phyloP scores from a whole-genome alignment of 352 stramenopile genomes.

The Phytopythium chamaehyphon region DNA sequence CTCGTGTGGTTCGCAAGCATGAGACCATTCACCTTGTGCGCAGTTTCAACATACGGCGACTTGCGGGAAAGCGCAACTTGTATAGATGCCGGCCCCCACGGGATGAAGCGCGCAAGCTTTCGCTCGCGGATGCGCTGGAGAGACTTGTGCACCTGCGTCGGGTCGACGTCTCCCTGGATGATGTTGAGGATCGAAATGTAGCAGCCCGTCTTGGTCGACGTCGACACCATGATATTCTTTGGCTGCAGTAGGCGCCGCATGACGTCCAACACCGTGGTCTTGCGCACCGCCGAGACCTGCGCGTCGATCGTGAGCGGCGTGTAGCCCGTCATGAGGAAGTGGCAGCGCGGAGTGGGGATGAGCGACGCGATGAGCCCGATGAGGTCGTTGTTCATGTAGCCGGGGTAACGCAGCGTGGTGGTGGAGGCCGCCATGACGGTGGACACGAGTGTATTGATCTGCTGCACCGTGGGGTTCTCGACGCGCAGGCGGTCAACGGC shows the following conservation, averaged over 20 bases:
- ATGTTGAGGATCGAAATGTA: conserved; percentile 99
- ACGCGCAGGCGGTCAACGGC: conserved; percentile 94
- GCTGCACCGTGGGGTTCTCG: conserved; percentile 95
- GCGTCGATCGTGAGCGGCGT: conserved; percentile 96
- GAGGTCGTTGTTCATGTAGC: conserved; percentile 99
- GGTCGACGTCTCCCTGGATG: conserved; percentile 99
- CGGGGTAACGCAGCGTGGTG: conserved; percentile 95
- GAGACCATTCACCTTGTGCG: conserved; percentile 97
- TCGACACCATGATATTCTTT: conserved; percentile 99
- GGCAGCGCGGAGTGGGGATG: conserved; percentile 98
- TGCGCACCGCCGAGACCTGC: conserved; percentile 91
- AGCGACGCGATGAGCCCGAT: conserved; percentile 97
- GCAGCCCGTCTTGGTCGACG: conserved; percentile 93
- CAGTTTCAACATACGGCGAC: conserved; percentile 95
- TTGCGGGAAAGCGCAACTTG: conserved; percentile 98
- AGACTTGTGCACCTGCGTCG: conserved; percentile 98
- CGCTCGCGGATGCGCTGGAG: conserved; percentile 97
- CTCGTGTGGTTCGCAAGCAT: conserved; percentile 99
- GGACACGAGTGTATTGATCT: conserved; percentile 97
- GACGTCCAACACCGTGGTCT: conserved; percentile 99
- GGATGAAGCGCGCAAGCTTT: conserved; percentile 97
- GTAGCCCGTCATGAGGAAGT: conserved; percentile 99
- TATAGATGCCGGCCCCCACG: conserved; percentile 98
- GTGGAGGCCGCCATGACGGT: conserved; percentile 99
- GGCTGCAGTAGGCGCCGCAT: conserved; percentile 95